These are phyloP conservation scores for Pelargonium fulgidum DNA, from an alignment of 441 rosid species.

Conservation along the genomic window DNA sequence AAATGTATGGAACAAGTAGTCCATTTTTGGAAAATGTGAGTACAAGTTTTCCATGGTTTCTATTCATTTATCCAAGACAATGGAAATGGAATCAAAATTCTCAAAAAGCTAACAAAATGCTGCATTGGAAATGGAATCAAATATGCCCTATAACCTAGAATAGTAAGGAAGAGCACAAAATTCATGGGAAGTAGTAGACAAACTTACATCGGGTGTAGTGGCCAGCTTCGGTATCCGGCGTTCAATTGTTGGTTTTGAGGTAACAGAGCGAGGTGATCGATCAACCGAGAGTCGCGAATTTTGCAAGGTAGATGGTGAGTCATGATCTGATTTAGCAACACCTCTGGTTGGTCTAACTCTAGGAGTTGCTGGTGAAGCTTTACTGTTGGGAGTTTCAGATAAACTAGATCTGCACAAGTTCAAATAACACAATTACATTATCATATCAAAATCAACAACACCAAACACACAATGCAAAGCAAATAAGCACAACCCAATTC, in stretches of 20 bases:
- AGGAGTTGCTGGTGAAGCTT: slow-evolving; percentile 57
- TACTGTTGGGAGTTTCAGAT: slow-evolving; percentile 59
- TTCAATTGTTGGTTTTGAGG: slow-evolving; percentile 55
- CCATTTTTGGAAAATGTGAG: too few species aligned
- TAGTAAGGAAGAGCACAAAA: too few species aligned
- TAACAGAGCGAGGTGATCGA: slow-evolving; percentile 56
- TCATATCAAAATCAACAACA: too few species aligned
- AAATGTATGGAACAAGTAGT: too few species aligned
- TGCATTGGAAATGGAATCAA: not conserved
- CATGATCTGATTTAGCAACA: slow-evolving; percentile 46
- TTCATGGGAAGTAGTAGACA: too few species aligned
- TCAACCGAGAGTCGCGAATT: slow-evolving; percentile 58
- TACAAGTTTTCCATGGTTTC: too few species aligned
- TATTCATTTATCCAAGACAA: too few species aligned
- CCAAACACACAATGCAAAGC: slow-evolving; percentile 14
- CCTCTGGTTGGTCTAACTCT: slow-evolving; percentile 42
- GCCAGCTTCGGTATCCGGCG: slow-evolving; percentile 53
- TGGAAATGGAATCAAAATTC: too few species aligned
- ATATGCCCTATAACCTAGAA: too few species aligned
- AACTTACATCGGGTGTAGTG: slow-evolving; percentile 60
- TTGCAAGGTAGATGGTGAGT: slow-evolving; percentile 47
- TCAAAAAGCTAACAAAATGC: too few species aligned
- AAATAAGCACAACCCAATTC: slow-evolving; percentile 5
- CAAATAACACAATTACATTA: slow-evolving; percentile 16
- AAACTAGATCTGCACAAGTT: slow-evolving; percentile 48